These are phyloP conservation scores for Discostella stelligera DNA, from an alignment of 352 stramenopile species.

Conservation along the genomic window DNA sequence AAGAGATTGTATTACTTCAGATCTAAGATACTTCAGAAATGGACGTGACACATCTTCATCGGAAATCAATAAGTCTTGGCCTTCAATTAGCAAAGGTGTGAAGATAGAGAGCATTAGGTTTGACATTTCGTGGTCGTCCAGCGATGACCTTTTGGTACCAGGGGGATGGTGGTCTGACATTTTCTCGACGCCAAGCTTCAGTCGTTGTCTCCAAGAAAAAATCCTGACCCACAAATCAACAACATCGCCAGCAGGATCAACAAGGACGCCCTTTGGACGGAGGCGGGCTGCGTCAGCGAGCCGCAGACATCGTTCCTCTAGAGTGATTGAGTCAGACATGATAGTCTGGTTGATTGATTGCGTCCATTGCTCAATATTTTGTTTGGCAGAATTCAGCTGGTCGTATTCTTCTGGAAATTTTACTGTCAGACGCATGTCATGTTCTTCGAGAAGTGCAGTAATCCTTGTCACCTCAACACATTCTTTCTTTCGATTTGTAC, in stretches of 20 bases:
- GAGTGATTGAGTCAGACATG: slow-evolving; percentile 21
- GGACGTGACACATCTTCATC: slow-evolving; percentile 12
- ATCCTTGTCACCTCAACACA: slow-evolving; percentile 68
- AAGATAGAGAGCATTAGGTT: slow-evolving; percentile 34
- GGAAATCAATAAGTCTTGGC: slow-evolving; percentile 43
- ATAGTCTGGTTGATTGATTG: slow-evolving; percentile 30
- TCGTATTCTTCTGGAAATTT: slow-evolving; percentile 51
- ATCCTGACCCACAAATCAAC: slow-evolving; percentile 56
- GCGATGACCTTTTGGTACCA: slow-evolving; percentile 23
- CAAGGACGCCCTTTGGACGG: slow-evolving; percentile 66
- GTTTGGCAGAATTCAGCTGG: slow-evolving; percentile 45
- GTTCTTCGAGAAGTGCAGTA: slow-evolving; percentile 51
- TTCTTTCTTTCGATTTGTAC: slow-evolving; percentile 20
- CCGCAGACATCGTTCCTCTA: slow-evolving; percentile 41
- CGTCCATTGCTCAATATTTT: slow-evolving; percentile 34
- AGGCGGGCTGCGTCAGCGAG: slow-evolving; percentile 34
- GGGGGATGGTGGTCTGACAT: slow-evolving; percentile 20
- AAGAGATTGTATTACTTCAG: slow-evolving; percentile 24
- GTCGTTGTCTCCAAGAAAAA: slow-evolving; percentile 60
- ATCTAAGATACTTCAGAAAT: slow-evolving; percentile 29
- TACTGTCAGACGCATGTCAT: slow-evolving; percentile 43
- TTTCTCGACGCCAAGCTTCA: slow-evolving; percentile 32
- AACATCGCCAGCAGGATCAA: slow-evolving; percentile 52
- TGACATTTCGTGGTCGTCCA: slow-evolving; percentile 36
- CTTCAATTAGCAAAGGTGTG: slow-evolving; percentile 39